Evolutionary conservation across 2,329 filamentous ascomycete genomes (phyloP).

Genomic region (Intubia oerlemansii): DNA sequence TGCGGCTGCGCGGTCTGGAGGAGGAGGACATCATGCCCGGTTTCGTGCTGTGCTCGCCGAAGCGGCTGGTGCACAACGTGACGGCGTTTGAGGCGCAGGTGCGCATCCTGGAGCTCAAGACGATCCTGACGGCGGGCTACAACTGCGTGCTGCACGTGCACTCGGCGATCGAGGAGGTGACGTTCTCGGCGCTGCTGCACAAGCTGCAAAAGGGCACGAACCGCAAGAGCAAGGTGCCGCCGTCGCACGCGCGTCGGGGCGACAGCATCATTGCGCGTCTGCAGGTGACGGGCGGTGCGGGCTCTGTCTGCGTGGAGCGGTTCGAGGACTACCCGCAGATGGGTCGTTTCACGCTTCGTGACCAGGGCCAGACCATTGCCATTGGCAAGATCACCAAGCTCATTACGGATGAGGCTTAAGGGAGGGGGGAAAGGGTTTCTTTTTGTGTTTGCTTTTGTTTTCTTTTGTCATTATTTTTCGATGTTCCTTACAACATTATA

Average conservation of each 20-base stretch:
- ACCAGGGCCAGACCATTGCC: slow-evolving; percentile 95
- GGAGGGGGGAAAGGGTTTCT: too few relatives aligned
- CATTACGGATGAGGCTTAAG: too few relatives aligned
- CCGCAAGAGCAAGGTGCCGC: slow-evolving; percentile 80
- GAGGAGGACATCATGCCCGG: slow-evolving; percentile 93
- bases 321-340: slow-evolving; percentile 95
- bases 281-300: slow-evolving; percentile 67
- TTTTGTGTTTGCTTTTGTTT: too few relatives aligned
- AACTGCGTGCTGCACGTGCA: slow-evolving; percentile 97
- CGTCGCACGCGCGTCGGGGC: slow-evolving; percentile 68
- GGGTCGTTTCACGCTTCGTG: slow-evolving; percentile 74
- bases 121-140: slow-evolving; percentile 81
- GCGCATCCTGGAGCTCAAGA: slow-evolving; percentile 83
- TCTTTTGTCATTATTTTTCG: too few relatives aligned
- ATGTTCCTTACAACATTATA: too few relatives aligned
- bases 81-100: slow-evolving; percentile 88
- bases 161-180: slow-evolving; percentile 93
- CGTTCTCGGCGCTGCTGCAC: slow-evolving; percentile 70
- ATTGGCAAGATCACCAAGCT: slow-evolving; percentile 98
- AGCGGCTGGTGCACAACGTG: slow-evolving; percentile 83
- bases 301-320: slow-evolving; percentile 74
- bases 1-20: slow-evolving; percentile 84
- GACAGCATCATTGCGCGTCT: slow-evolving; percentile 81
- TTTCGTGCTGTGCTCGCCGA: slow-evolving; percentile 89
- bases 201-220: slow-evolving; percentile 89